Conservation (phyloP, 768 basidiomycete species). For the Podaxis pistillaris region DNA sequence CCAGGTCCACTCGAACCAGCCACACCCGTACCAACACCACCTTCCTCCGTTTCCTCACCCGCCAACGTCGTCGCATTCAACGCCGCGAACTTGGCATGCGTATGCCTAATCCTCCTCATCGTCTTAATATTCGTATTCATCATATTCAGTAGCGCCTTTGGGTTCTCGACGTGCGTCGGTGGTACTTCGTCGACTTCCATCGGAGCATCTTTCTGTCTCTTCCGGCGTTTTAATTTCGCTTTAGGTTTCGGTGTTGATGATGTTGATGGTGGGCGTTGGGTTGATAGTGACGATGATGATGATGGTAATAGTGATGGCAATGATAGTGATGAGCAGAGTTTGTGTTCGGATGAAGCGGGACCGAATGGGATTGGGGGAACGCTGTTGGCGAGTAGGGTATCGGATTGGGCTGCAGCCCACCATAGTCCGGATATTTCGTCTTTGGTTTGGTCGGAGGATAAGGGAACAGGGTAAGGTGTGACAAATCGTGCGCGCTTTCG, state of each 20-base stretch:
- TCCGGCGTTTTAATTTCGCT: conserved; percentile 16
- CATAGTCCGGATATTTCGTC: conserved; percentile 57
- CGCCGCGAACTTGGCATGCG: conserved; percentile 68
- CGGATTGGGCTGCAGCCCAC: conserved; percentile 73
- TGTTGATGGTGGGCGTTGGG: background rate
- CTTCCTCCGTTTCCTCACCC: conserved; percentile 37
- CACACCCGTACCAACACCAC: conserved; percentile 23
- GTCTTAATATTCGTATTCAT: conserved; percentile 81
- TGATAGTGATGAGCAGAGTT: background rate
- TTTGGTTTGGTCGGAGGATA: conserved; percentile 29
- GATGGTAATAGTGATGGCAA: background rate
- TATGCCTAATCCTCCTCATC: conserved; percentile 68
- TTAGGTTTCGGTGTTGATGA: conserved; percentile 10
- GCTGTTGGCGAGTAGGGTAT: conserved; percentile 60
- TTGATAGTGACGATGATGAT: background rate
- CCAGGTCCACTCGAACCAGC: conserved; percentile 23
- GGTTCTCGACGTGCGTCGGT: conserved; percentile 21
- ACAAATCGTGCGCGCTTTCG: conserved; percentile 61
- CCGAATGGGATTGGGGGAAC: conserved; percentile 52
- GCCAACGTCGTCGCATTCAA: conserved; percentile 37
- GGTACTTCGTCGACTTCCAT: conserved; percentile 3
- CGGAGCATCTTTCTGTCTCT: background rate
- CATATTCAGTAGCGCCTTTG: conserved; percentile 55
- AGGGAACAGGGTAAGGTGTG: conserved; percentile 36
- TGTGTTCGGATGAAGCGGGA: conserved; percentile 30